A percentile compares a stretch with the other conserved stretches of the same genome.
These are phyloP conservation scores for Phlegmacium glaucopus DNA, from an alignment of 768 basidiomycete species.

Conservation along the genomic window DNA sequence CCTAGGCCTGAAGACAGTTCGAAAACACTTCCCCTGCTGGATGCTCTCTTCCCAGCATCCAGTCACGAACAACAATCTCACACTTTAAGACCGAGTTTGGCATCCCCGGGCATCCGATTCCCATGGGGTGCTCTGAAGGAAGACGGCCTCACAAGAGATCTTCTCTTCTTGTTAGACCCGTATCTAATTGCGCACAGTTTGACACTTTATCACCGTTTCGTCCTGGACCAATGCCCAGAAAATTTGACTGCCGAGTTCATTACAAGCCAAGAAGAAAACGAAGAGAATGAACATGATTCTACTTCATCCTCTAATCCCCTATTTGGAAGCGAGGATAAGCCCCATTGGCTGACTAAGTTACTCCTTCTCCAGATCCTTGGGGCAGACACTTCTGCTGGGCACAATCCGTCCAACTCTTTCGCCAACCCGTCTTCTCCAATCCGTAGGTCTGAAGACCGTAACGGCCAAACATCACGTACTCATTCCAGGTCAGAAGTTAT, in stretches of 20 bases:
- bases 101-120: conserved; percentile 17
- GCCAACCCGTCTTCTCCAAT: conserved; percentile 24
- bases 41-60: conserved; percentile 31
- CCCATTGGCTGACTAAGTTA: conserved; percentile 80
- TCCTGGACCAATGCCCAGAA: conserved; percentile 49
- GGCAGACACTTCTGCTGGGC: conserved; percentile 43
- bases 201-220: conserved; percentile 53
- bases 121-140: conserved; percentile 54
- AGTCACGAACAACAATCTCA: conserved; percentile 27
- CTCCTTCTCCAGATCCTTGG: conserved; percentile 70
- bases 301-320: conserved; percentile 31
- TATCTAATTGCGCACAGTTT: conserved; percentile 62
- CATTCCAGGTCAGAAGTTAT: conserved; percentile 74
- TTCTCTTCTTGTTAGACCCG: conserved; percentile 62
- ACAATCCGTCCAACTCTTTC: conserved; percentile 9
- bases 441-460: conserved; percentile 30
- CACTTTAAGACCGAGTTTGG: conserved; percentile 17
- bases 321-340: conserved; percentile 66
- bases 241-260: conserved; percentile 48
- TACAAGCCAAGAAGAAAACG: conserved; percentile 27
- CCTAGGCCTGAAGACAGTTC: conserved; percentile 44
- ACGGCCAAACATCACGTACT: conserved; percentile 47
- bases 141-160: conserved; percentile 66
- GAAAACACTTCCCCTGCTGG: conserved; percentile 41
- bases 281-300: conserved; percentile 3